phyloP scores from a whole-genome alignment of 495 filamentous ascomycete species.

The Daldinia decipiens region DNA sequence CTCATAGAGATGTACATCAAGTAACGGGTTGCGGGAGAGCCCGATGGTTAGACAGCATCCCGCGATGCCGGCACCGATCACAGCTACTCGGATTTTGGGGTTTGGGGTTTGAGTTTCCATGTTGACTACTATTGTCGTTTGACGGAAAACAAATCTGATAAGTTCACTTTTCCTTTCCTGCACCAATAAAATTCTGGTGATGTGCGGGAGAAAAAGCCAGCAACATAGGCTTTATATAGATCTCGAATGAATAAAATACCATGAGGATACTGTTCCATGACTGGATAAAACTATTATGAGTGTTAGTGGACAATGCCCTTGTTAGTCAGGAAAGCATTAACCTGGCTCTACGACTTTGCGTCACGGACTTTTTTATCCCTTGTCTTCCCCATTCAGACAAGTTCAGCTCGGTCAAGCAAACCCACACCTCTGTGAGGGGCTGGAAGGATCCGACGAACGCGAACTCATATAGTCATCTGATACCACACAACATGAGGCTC shows the following conservation, averaged over 20 bases:
- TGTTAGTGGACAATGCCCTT: neutral
- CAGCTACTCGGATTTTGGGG: neutral
- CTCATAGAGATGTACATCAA: constrained; percentile 10
- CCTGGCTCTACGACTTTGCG: neutral
- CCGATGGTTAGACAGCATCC: constrained; percentile 9
- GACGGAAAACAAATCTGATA: neutral
- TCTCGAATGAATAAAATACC: neutral
- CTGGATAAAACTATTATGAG: neutral
- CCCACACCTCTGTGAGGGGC: neutral
- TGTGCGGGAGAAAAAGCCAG: neutral
- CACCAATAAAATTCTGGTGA: neutral
- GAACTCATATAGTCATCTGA: neutral
- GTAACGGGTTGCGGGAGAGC: constrained; percentile 5
- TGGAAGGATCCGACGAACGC: neutral
- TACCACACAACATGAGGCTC: neutral
- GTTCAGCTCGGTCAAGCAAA: neutral
- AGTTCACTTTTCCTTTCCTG: neutral
- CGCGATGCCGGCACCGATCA: constrained; percentile 5
- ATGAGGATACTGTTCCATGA: neutral
- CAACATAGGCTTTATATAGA: neutral
- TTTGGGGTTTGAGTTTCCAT: neutral
- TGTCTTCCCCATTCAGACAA: neutral
- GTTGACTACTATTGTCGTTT: neutral
- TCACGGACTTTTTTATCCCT: neutral
- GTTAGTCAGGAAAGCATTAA: neutral